These are phyloP conservation scores for Triangularia setosa DNA, from an alignment of 2,329 filamentous ascomycete species.

Conservation along the genomic window DNA sequence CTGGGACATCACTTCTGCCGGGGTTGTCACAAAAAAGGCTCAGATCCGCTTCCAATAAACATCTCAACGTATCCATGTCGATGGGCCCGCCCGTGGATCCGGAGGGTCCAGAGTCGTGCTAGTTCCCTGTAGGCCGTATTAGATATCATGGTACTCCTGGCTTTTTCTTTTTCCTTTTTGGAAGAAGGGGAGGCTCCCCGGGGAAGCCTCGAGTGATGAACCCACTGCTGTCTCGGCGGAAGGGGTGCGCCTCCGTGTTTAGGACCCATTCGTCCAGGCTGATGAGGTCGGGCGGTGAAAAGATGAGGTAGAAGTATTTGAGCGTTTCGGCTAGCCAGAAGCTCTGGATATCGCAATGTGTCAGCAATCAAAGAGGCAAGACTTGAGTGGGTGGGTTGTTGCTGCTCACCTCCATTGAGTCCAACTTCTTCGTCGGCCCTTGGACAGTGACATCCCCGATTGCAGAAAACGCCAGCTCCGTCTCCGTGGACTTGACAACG, in stretches of 20 bases:
- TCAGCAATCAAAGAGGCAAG: background rate
- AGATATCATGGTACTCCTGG: background rate
- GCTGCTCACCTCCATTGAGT: constrained; percentile 26
- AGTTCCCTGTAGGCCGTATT: background rate
- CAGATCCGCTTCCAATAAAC: background rate
- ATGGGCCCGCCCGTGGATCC: background rate
- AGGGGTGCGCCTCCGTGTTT: constrained; percentile 24
- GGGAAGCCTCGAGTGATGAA: background rate
- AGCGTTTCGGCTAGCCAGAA: constrained; percentile 23
- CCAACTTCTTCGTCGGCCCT: constrained; percentile 35
- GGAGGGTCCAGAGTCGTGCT: background rate
- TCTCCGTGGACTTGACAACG: constrained; percentile 42
- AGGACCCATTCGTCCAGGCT: constrained; percentile 21
- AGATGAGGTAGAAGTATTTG: constrained; percentile 23
- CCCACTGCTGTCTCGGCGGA: background rate
- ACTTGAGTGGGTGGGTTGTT: background rate
- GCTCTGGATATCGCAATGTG: constrained; percentile 5
- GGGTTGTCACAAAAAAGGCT: background rate
- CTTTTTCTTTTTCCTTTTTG: background rate
- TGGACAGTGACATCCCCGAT: constrained; percentile 45
- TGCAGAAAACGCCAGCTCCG: constrained; percentile 43
- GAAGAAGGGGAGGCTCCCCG: background rate
- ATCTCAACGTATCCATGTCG: background rate
- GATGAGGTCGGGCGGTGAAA: constrained; percentile 17
- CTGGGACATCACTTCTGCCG: background rate